Conservation (phyloP, 2,329 filamentous ascomycete genomes). For the Pseudogymnoascus sp. region DNA sequence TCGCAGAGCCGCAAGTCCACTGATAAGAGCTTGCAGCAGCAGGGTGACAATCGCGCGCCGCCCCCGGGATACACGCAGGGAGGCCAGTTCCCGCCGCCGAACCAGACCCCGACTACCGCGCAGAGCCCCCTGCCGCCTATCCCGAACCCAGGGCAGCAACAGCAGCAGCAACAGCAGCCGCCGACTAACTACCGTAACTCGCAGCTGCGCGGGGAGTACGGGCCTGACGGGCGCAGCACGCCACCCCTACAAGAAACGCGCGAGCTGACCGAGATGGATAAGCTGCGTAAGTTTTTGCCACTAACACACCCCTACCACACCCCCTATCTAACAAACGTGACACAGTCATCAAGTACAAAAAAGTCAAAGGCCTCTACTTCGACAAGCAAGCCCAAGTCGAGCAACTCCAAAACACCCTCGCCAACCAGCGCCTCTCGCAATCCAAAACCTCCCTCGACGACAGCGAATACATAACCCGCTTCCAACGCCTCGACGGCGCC, state of each 20-base stretch:
- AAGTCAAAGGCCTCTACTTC: conserved; percentile 96
- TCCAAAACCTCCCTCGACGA: conserved; percentile 93
- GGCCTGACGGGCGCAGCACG: background rate
- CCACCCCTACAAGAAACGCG: conserved; percentile 18
- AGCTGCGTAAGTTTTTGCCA: conserved; percentile 30
- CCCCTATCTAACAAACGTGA: background rate
- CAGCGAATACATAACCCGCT: conserved; percentile 82
- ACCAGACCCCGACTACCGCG: background rate
- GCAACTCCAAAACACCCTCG: conserved; percentile 92
- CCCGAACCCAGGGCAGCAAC: background rate
- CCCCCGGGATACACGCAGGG: background rate
- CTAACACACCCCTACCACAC: background rate
- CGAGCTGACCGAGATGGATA: conserved; percentile 31
- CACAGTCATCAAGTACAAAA: conserved; percentile 88
- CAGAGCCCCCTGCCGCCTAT: background rate
- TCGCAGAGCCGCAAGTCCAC: conserved; percentile 23
- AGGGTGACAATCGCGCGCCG: conserved; percentile 28
- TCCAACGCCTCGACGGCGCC: conserved; percentile 83
- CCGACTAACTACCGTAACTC: background rate
- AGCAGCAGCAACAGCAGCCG: background rate
- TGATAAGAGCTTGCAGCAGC: conserved; percentile 24
- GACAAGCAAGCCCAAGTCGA: conserved; percentile 86
- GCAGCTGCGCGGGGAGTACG: background rate
- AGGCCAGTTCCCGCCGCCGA: background rate
- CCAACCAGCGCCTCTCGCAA: conserved; percentile 88